Conservation (phyloP, 257 asterid species). For the Lycium ferocissimum region DNA sequence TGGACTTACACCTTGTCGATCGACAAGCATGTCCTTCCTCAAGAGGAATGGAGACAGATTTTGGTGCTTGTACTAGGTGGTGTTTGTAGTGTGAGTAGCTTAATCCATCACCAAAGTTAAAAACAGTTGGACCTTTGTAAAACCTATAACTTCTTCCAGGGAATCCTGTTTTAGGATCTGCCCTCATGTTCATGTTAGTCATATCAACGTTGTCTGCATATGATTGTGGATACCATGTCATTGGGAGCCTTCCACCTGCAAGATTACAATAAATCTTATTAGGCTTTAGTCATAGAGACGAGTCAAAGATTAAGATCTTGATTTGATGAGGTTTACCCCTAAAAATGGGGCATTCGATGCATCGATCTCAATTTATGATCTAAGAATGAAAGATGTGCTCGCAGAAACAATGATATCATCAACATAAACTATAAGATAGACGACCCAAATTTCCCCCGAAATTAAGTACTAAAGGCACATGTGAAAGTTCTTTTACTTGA, state of each 20-base stretch:
- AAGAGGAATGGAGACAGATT: constrained; percentile 41
- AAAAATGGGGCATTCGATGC: not conserved
- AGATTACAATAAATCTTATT: not conserved
- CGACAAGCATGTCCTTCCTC: constrained; percentile 57
- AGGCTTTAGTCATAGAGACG: not conserved
- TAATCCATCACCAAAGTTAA: constrained; percentile 71
- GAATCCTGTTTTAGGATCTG: constrained; percentile 64
- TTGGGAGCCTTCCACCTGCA: constrained; percentile 81
- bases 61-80: constrained; percentile 54
- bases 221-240: constrained; percentile 94
- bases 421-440: no score
- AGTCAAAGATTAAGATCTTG: not conserved
- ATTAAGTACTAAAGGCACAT: not conserved
- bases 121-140: constrained; percentile 74
- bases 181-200: constrained; percentile 90
- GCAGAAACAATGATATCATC: no score
- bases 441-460: not conserved
- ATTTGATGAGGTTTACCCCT: constrained; percentile 6
- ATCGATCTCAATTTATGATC: not conserved
- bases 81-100: constrained; percentile 62
- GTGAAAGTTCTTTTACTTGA: not conserved
- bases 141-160: constrained; percentile 85
- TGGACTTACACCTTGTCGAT: constrained; percentile 48
- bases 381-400: not conserved
- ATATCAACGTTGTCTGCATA: constrained; percentile 63